Evolutionary conservation across 2,329 filamentous ascomycete species (phyloP), one percentile per base, ranked within the genome.

Genomic region (Fusarium denticulatum): DNA sequence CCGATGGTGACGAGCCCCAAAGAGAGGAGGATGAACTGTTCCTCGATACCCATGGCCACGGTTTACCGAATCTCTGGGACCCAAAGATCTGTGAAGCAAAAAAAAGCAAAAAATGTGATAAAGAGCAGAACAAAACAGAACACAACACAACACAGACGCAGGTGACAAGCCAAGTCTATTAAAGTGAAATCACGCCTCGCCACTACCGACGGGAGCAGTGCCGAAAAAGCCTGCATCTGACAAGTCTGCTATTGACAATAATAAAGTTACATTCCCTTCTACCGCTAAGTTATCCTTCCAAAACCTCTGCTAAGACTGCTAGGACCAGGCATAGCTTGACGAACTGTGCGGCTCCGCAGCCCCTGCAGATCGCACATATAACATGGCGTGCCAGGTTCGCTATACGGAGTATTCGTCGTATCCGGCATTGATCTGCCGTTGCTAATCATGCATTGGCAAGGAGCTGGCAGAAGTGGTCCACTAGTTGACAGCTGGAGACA

Each of bases 1-100:
- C 56, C 53, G 14, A 76, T 76, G 57, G 73, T 72, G 47, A 72
- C 18, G 15, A 76, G 62, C 28, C 73, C 73, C 28, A 76, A 11
- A 9, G 73, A 69, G 40, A 76, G 73, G n/a, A 76, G 62, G 14
- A 66, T 59, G 36, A 76, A 76, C 34, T 76, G 73, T 53, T 76
- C 73, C 50, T 72, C 59, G 30, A 76, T 76, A n/a, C 60, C 62
- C 70, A 74, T 76, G 34, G 34, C 7, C 28, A 39, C 58, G 34
- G 24, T 7, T 39, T 39, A 39, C 58, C 61, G 57, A 62, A 12
- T 20, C 42, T 30, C 34, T 66, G 61, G 68, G 13, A 59, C 22
- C 56, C n/a, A 36, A 26, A 26, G 34, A 55, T 59, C 42, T 59
- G 53, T 36, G 34, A 36, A 36, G 15, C 15, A 16, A 36, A 15